A percentile compares a stretch with the other conserved stretches of the same genome.
Evolutionary conservation across 257 asterid genomes (phyloP).

Genomic region (Jasminum sambac): DNA sequence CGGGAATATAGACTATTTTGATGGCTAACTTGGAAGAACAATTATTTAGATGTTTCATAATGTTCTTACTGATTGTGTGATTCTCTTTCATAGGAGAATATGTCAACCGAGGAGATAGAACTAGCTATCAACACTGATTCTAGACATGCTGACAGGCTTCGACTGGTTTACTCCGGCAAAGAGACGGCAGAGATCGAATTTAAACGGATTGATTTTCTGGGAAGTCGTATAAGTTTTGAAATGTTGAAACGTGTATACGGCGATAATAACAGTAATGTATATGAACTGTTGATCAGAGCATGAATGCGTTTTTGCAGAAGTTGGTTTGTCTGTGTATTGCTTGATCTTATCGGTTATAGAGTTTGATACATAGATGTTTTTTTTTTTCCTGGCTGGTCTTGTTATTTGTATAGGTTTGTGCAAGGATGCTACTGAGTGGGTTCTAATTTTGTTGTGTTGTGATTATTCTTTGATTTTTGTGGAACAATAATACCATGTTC

Average conservation of each 20-base stretch:
- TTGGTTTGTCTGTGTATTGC: background rate
- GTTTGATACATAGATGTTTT: too few relatives aligned
- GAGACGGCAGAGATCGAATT: constrained; percentile 48
- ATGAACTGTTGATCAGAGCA: constrained; percentile 79
- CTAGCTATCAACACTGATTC: constrained; percentile 88
- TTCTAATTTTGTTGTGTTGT: background rate
- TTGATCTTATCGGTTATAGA: too few relatives aligned
- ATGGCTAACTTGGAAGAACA: background rate
- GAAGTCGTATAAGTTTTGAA: constrained; percentile 90
- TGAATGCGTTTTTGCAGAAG: constrained; percentile 27
- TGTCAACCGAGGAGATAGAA: constrained; percentile 80
- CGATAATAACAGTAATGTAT: constrained; percentile 64
- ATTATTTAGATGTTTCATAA: background rate
- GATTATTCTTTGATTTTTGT: too few relatives aligned
- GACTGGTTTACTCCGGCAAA: constrained; percentile 59
- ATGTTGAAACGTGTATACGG: constrained; percentile 90
- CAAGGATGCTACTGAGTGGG: too few relatives aligned
- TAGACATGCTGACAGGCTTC: constrained; percentile 76
- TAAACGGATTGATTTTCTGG: constrained; percentile 78
- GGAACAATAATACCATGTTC: too few relatives aligned
- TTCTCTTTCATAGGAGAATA: constrained; percentile 47
- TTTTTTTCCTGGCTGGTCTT: too few relatives aligned
- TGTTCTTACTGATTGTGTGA: constrained; percentile 8
- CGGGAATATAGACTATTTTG: background rate
- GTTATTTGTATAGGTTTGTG: too few relatives aligned